Evolutionary conservation across 106 monocot species (phyloP).

Genomic region (Gastrodia elata): DNA sequence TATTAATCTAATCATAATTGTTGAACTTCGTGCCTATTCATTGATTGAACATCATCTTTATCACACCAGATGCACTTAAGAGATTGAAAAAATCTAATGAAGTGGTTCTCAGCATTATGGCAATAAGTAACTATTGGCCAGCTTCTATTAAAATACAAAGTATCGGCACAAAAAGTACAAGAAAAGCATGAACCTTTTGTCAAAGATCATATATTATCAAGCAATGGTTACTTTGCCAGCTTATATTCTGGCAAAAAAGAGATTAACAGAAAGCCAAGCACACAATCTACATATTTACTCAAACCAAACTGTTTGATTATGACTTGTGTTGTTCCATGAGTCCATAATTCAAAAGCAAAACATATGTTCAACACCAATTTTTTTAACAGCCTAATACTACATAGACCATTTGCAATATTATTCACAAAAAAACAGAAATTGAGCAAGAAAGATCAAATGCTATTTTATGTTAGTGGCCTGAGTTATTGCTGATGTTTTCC

Average conservation of each 20-base stretch:
- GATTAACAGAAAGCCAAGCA: neutral
- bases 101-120: neutral
- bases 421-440: neutral
- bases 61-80: neutral
- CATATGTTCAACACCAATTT: neutral
- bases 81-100: neutral
- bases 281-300: neutral
- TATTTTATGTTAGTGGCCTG: conserved; percentile 3
- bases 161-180: neutral
- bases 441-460: neutral
- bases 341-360: neutral
- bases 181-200: neutral
- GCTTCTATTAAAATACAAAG: neutral
- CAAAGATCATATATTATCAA: no score
- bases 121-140: neutral
- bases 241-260: neutral
- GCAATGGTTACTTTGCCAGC: no score
- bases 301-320: neutral
- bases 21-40: neutral
- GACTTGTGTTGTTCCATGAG: neutral
- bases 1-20: neutral
- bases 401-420: neutral
- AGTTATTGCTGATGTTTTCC: conserved; percentile 38
- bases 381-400: neutral
- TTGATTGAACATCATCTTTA: neutral